phyloP scores from a whole-genome alignment of 208 protist species.

The Willaertia magna region DNA sequence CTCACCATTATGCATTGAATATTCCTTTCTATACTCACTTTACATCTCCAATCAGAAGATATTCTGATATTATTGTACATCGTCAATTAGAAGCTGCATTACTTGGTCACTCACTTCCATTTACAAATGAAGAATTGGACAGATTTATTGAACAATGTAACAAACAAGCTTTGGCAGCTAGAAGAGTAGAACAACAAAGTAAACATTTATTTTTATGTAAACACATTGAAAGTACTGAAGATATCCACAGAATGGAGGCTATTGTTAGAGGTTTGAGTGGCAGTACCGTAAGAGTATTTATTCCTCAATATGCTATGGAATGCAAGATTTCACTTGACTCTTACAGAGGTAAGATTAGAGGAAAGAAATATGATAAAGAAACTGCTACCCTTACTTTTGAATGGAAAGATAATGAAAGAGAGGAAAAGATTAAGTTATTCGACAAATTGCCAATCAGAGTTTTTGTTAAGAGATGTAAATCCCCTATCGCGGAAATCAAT shows the following conservation, averaged over 20 bases:
- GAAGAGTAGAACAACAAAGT: neutral
- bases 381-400: neutral
- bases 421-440: neutral
- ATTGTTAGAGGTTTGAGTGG: neutral
- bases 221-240: neutral
- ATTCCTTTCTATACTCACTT: slow-evolving; percentile 34
- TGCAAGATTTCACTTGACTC: neutral
- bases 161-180: neutral
- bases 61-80: slow-evolving; percentile 33
- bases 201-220: neutral
- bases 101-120: neutral
- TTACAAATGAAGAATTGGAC: neutral
- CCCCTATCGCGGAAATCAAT: neutral
- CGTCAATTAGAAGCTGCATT: slow-evolving; percentile 13
- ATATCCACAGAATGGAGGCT: neutral
- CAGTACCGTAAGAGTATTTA: neutral
- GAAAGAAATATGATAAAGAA: neutral
- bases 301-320: neutral
- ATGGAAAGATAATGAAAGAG: neutral
- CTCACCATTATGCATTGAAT: slow-evolving; percentile 18
- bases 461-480: neutral
- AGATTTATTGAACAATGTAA: neutral
- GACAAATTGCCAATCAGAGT: neutral
- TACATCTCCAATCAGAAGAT: slow-evolving; percentile 34
- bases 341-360: neutral